These are phyloP conservation scores for Cladosporium halotolerans DNA, from an alignment of 2,329 filamentous ascomycete species.

Conservation along the genomic window DNA sequence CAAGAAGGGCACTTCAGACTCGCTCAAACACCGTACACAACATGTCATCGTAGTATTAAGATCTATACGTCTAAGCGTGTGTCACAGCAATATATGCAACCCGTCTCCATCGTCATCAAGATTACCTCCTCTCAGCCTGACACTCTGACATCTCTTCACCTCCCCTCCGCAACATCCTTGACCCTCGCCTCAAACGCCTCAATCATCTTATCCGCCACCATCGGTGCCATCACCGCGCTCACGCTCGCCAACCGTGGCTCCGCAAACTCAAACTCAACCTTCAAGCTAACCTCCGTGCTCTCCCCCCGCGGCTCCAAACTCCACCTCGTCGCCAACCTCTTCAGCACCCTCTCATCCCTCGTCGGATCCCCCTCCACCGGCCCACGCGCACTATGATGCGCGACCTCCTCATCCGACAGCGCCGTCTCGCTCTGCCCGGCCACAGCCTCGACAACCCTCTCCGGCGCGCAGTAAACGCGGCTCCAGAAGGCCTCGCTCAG, in stretches of 20 bases:
- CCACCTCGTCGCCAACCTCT: constrained; percentile 65
- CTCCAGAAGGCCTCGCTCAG: constrained; percentile 80
- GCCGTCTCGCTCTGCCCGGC: constrained; percentile 52
- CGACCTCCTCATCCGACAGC: constrained; percentile 35
- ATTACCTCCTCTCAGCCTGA: too few relatives aligned
- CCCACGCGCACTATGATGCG: constrained; percentile 35
- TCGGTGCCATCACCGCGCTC: constrained; percentile 73
- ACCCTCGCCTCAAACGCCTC: constrained; percentile 86
- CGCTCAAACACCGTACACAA: too few relatives aligned
- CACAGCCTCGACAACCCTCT: constrained; percentile 68
- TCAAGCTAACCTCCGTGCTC: constrained; percentile 61
- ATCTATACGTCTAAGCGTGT: too few relatives aligned
- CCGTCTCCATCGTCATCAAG: too few relatives aligned
- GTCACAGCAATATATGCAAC: too few relatives aligned
- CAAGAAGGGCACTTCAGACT: too few relatives aligned
- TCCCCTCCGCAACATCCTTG: constrained; percentile 42
- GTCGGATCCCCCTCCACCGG: constrained; percentile 33
- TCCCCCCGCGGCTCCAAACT: constrained; percentile 44
- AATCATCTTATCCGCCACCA: constrained; percentile 82
- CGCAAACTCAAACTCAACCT: constrained; percentile 74
- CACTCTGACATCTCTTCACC: not conserved
- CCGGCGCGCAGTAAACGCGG: constrained; percentile 69
- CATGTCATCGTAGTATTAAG: too few relatives aligned
- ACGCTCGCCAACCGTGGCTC: constrained; percentile 84
- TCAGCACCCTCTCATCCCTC: constrained; percentile 47